These are phyloP conservation scores for Pneumocystis jirovecii DNA, from an alignment of 1,139 yeast species.

Conservation along the genomic window DNA sequence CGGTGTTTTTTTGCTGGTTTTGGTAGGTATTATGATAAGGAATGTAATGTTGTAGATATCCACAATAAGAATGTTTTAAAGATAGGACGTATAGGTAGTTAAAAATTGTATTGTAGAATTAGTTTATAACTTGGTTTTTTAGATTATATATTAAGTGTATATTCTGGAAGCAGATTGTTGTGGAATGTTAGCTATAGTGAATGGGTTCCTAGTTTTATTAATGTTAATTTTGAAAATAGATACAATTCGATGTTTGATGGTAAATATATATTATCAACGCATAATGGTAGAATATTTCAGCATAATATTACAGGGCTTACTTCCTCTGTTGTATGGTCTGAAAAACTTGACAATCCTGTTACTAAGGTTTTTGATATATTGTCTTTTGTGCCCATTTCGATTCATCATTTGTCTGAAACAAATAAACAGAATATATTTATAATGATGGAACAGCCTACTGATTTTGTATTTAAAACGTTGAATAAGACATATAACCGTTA, in stretches of 20 bases:
- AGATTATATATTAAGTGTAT: slow-evolving; percentile 45
- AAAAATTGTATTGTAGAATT: slow-evolving; percentile 16
- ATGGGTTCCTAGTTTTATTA: slow-evolving; percentile 89
- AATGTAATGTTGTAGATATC: slow-evolving; percentile 12
- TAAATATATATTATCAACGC: slow-evolving; percentile 68
- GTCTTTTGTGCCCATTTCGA: slow-evolving; percentile 15
- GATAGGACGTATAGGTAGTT: neutral
- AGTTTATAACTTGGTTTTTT: slow-evolving; percentile 33
- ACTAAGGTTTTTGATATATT: slow-evolving; percentile 63
- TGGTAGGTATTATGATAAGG: slow-evolving; percentile 21
- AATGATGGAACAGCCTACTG: slow-evolving; percentile 26
- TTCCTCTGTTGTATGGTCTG: slow-evolving; percentile 53
- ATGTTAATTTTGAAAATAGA: slow-evolving; percentile 43
- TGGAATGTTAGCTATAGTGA: slow-evolving; percentile 83
- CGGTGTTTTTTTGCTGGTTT: slow-evolving; percentile 14
- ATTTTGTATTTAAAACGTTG: slow-evolving; percentile 6
- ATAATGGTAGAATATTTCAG: slow-evolving; percentile 39
- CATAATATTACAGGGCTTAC: slow-evolving; percentile 23
- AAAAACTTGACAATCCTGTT: slow-evolving; percentile 44
- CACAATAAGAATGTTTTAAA: neutral
- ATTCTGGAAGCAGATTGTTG: slow-evolving; percentile 48
- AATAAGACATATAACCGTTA: slow-evolving; percentile 1
- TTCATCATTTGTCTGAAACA: slow-evolving; percentile 6
- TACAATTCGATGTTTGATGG: slow-evolving; percentile 38
- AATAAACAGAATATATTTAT: slow-evolving; percentile 20